Conservation (phyloP, 2,329 filamentous ascomycete genomes). For the Venturia oleaginea region DNA sequence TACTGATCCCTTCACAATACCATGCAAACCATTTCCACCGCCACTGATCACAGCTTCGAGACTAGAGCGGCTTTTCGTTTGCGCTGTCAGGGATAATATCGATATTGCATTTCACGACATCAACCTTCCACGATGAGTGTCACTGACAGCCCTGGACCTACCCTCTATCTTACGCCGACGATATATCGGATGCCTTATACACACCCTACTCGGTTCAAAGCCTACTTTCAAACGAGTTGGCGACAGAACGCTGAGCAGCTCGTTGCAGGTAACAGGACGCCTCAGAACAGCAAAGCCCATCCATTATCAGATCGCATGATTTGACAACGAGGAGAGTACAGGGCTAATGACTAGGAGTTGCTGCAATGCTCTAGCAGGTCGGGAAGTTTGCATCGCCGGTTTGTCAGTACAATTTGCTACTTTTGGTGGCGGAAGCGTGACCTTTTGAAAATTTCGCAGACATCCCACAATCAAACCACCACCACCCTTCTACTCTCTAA, state of each 20-base stretch:
- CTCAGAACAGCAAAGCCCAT: neutral
- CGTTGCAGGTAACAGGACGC: neutral
- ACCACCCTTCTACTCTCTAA: neutral
- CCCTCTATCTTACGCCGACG: neutral
- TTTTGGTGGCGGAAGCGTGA: neutral
- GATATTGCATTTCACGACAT: neutral
- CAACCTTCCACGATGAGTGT: neutral
- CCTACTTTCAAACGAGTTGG: neutral
- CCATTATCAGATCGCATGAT: neutral
- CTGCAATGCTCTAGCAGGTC: neutral
- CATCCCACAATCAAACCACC: neutral
- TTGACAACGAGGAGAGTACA: neutral
- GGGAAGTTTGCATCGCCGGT: neutral
- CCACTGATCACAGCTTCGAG: neutral
- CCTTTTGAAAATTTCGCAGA: neutral
- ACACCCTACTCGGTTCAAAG: neutral
- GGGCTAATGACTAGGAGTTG: neutral
- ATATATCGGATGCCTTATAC: neutral
- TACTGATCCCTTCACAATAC: neutral
- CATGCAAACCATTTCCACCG: neutral
- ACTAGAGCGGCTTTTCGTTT: neutral
- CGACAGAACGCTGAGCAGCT: neutral
- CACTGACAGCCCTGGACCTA: neutral
- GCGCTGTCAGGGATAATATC: neutral
- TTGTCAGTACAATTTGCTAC: neutral